Evolutionary conservation across 345 rosid genomes (phyloP).

Genomic region (Lenwebbia sp.): DNA sequence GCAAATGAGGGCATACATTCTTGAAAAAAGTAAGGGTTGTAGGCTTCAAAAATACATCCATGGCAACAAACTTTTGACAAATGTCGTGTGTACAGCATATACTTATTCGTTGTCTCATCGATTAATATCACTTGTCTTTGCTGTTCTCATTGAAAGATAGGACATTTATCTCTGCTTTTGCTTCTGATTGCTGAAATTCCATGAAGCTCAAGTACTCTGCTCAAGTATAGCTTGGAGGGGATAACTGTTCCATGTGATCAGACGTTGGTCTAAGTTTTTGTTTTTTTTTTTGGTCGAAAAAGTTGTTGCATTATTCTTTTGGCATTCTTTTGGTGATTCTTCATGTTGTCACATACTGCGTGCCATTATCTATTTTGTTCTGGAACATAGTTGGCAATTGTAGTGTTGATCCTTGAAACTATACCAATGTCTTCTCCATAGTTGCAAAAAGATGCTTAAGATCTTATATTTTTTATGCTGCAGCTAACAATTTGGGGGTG

Average conservation of each 20-base stretch:
- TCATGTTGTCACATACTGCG: neutral
- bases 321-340: neutral
- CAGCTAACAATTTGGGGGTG: constrained; percentile 91
- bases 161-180: neutral
- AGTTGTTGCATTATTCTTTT: neutral
- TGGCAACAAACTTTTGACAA: neutral
- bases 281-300: too few relatives aligned
- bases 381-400: neutral
- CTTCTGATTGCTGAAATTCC: neutral
- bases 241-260: neutral
- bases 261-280: neutral
- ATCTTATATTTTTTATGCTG: neutral
- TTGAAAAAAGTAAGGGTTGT: neutral
- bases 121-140: neutral
- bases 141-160: neutral
- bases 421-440: neutral
- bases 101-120: neutral
- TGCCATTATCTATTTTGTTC: neutral
- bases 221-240: neutral
- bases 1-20: neutral
- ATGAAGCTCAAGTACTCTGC: neutral
- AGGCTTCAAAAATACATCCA: neutral
- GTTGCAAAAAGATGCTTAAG: neutral
- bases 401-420: neutral
- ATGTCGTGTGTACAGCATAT: neutral